phyloP scores from a whole-genome alignment of 345 rosid species.

The Lagerstroemia speciosa region DNA sequence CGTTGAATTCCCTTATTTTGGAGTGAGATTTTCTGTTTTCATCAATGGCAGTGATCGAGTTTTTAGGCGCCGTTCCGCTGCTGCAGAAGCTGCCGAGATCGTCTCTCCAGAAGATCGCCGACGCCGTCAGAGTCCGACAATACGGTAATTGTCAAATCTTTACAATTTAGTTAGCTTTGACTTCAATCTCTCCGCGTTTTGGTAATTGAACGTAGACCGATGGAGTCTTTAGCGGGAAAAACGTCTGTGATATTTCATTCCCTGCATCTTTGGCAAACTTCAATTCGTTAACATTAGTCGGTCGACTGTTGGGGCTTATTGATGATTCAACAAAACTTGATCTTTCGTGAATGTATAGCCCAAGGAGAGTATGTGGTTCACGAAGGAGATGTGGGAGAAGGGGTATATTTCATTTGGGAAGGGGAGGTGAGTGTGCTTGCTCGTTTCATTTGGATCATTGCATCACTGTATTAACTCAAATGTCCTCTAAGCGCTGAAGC shows the following conservation, averaged over 20 bases:
- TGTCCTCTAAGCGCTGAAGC: background rate
- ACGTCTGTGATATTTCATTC: background rate
- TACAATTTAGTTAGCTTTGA: background rate
- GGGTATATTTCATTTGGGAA: slow-evolving; percentile 72
- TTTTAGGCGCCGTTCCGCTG: slow-evolving; percentile 62
- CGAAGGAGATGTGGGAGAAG: slow-evolving; percentile 69
- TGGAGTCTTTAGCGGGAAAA: background rate
- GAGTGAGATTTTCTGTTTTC: background rate
- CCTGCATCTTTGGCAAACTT: background rate
- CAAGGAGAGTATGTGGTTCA: slow-evolving; percentile 64
- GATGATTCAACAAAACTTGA: background rate
- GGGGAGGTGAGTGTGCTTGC: slow-evolving; percentile 61
- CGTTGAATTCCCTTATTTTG: background rate
- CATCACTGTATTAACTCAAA: background rate
- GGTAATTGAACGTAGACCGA: background rate
- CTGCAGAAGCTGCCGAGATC: slow-evolving; percentile 62
- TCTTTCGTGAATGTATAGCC: slow-evolving; percentile 25
- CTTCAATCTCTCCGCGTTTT: background rate
- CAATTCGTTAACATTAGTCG: background rate
- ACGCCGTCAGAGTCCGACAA: slow-evolving; percentile 35
- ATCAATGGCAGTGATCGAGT: slow-evolving; percentile 44
- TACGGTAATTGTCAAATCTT: slow-evolving; percentile 34
- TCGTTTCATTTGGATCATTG: background rate
- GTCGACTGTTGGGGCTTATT: background rate
- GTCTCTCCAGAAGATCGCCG: slow-evolving; percentile 56